A percentile compares a stretch with the other conserved stretches of the same genome.
These are phyloP conservation scores for Gymnopilus dilepis DNA, from an alignment of 768 basidiomycete species.

Conservation along the genomic window DNA sequence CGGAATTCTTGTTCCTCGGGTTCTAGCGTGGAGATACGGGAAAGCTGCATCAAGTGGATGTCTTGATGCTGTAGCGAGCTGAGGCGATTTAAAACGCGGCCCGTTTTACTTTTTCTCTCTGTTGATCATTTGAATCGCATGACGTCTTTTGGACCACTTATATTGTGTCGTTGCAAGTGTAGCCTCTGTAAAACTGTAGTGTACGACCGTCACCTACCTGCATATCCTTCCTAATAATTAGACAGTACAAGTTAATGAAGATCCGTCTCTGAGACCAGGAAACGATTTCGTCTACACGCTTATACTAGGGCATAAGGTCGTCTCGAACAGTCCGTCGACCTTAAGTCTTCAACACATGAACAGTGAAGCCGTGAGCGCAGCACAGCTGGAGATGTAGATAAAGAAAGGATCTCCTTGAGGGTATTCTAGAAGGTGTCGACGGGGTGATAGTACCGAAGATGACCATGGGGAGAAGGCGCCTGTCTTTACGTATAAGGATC, in stretches of 20 bases:
- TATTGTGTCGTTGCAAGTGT: background rate
- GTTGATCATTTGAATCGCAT: constrained; percentile 5
- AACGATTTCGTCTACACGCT: too few relatives aligned
- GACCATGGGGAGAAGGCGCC: background rate
- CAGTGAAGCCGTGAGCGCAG: too few relatives aligned
- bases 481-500: background rate
- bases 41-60: constrained; percentile 46
- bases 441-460: background rate
- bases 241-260: too few relatives aligned
- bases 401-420: background rate
- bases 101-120: background rate
- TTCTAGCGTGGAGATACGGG: constrained; percentile 43
- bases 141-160: background rate
- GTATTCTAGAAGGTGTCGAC: background rate
- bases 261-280: too few relatives aligned
- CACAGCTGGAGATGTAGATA: too few relatives aligned
- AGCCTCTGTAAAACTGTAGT: background rate
- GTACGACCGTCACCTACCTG: background rate
- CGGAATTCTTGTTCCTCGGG: constrained; percentile 9
- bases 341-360: too few relatives aligned
- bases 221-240: background rate
- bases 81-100: background rate
- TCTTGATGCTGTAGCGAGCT: constrained; percentile 45
- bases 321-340: too few relatives aligned
- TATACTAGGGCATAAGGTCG: too few relatives aligned